Evolutionary conservation across 495 filamentous ascomycete species (phyloP), one percentile per base, ranked within the genome.

Genomic region (Evernia prunastri): DNA sequence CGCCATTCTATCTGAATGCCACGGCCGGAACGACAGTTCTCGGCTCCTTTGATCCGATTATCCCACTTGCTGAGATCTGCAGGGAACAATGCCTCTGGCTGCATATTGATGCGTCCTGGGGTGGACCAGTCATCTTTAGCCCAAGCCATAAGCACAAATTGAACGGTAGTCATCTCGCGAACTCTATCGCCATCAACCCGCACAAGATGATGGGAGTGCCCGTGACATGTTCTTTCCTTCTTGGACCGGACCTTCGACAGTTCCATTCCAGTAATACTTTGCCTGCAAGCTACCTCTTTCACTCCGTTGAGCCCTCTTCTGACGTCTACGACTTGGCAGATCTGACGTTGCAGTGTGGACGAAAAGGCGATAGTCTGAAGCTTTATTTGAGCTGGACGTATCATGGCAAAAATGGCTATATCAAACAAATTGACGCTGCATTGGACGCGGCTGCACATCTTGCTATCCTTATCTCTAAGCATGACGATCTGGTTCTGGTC

Each of bases 151-250:
- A 79, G 37, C 72, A 79, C 68, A 87, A 89, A 75, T 74, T 94
- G 54, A 72, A 78, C 17, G 92, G 93, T 27, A 76, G 82, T 12
- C 80, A 91, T 51, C 79, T 83, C 17, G 93, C 91, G 10, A 80
- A 96, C 76, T 89, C 84, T 40, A 78, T 97, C 35, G 87, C 89
- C 11, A 82, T 96, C 54, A 96, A 94, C 73, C 92, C 93, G 64
- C 93, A 97, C 75, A 97, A 96, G 76, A 97, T 97, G 93, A 80
- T 97, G 67, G 89, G 89, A 47, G 89, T 89, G 13, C 92, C 93
- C 0, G 75, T 94, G 35, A 94, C 92, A 6, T 97, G 93, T 75
- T 91, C 88, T 9, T 95, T 95, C 78, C 82, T 97, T 17, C 80
- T 97, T 17, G 87, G 84, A 0, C 75, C 79, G 11, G 92, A 97